phyloP scores from a whole-genome alignment of 176 grass and related monocot species.

The Hordeum marinum region DNA sequence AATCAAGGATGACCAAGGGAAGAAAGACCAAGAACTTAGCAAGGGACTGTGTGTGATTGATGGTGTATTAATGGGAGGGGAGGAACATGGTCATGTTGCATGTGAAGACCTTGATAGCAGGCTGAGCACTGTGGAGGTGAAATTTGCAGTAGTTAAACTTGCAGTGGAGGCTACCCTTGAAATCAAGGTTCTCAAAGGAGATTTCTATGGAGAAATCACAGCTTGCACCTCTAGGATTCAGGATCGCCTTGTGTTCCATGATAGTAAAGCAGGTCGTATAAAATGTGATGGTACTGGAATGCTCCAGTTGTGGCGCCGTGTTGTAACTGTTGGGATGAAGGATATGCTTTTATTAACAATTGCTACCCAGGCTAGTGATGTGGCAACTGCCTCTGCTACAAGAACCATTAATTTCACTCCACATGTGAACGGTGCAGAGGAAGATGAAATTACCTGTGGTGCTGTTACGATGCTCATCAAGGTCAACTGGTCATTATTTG shows the following conservation, averaged over 20 bases:
- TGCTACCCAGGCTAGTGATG: too few relatives aligned
- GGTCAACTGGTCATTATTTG: not conserved
- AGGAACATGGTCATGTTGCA: not conserved
- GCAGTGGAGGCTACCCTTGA: not conserved
- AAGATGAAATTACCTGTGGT: not conserved
- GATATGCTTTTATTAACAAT: too few relatives aligned
- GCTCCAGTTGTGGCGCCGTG: not conserved
- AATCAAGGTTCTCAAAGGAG: slow-evolving; percentile 1
- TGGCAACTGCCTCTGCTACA: not conserved
- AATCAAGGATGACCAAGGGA: not conserved
- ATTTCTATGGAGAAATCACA: not conserved
- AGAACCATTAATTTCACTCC: not conserved
- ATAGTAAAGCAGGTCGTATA: not conserved
- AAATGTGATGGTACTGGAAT: not conserved
- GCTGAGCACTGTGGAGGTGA: not conserved
- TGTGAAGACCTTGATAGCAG: not conserved
- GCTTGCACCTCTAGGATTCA: not conserved
- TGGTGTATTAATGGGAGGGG: not conserved
- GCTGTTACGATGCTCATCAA: not conserved
- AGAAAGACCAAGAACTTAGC: not conserved
- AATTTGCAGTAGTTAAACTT: not conserved
- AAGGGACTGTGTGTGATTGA: not conserved
- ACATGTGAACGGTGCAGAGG: not conserved
- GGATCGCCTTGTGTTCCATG: not conserved
- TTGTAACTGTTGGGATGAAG: not conserved